A percentile compares a stretch with the other conserved stretches of the same genome.
Conservation (phyloP, 176 grass and related monocot genomes). For the Rhynchospora breviuscula region DNA sequence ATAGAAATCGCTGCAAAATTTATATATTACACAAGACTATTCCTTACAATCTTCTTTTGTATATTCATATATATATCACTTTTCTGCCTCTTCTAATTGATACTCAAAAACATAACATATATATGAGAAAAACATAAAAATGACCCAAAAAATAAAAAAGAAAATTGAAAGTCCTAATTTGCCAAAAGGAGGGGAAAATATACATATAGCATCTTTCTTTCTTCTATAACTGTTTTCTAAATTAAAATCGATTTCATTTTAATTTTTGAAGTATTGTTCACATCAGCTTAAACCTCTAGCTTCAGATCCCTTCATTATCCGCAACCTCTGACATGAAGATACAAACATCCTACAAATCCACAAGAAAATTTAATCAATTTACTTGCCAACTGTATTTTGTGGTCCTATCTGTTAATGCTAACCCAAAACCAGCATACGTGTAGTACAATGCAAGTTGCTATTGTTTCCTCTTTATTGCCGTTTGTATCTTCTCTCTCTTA, state of each 20-base stretch:
- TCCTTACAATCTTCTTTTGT: constrained; percentile 8
- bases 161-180: background rate
- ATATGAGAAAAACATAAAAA: background rate
- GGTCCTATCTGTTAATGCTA: background rate
- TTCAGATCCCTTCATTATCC: constrained; percentile 44
- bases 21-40: background rate
- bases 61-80: constrained; percentile 5
- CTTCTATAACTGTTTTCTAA: background rate
- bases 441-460: background rate
- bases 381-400: background rate
- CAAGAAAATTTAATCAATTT: background rate
- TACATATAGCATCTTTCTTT: background rate
- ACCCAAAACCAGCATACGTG: background rate
- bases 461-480: background rate
- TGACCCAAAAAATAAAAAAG: background rate
- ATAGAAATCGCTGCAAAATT: constrained; percentile 12
- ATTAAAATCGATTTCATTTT: background rate
- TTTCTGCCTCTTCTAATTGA: constrained; percentile 7
- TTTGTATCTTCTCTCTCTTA: background rate
- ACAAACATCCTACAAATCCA: constrained; percentile 38
- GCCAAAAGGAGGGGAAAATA: background rate
- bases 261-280: background rate
- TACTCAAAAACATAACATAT: background rate
- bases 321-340: constrained; percentile 32
- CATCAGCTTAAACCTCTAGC: constrained; percentile 35